Evolutionary conservation across 306 rosid genomes (phyloP).

Genomic region (Casuarina equisetifolia): DNA sequence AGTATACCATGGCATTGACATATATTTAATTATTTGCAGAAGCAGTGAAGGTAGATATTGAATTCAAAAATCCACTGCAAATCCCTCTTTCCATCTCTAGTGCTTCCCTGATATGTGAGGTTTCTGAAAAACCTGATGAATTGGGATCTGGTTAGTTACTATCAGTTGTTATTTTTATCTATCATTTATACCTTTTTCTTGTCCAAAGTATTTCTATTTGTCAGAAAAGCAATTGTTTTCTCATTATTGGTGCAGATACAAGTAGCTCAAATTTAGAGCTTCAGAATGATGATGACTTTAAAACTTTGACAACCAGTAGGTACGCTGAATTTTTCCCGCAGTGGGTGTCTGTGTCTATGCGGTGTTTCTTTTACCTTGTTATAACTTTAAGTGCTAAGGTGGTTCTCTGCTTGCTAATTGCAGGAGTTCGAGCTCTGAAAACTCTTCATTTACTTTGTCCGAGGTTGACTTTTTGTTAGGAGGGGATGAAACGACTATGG

Average conservation of each 20-base stretch:
- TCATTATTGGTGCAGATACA: constrained; percentile 53
- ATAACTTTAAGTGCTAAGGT: constrained; percentile 22
- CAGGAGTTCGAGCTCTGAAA: constrained; percentile 52
- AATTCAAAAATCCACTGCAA: constrained; percentile 85
- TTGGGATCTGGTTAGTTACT: constrained; percentile 46
- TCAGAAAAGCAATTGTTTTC: constrained; percentile 25
- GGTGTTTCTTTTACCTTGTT: constrained; percentile 1
- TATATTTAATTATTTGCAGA: constrained; percentile 55
- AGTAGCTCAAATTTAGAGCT: constrained; percentile 33
- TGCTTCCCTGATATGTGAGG: constrained; percentile 73
- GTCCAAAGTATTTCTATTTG: not conserved
- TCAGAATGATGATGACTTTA: constrained; percentile 35
- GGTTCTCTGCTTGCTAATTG: constrained; percentile 28
- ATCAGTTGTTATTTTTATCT: constrained; percentile 20
- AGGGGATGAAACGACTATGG: constrained; percentile 75
- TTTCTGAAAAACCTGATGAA: constrained; percentile 55
- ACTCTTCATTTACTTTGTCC: constrained; percentile 50
- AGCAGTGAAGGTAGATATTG: constrained; percentile 77
- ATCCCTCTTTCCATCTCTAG: constrained; percentile 70
- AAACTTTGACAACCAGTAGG: constrained; percentile 36
- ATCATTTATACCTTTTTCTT: constrained; percentile 17
- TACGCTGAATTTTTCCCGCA: constrained; percentile 14
- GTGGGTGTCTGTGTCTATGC: not conserved
- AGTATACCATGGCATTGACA: not conserved
- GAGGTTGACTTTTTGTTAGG: constrained; percentile 68